Evolutionary conservation across 495 filamentous ascomycete genomes (phyloP).

Genomic region (Daldinia bambusicola): DNA sequence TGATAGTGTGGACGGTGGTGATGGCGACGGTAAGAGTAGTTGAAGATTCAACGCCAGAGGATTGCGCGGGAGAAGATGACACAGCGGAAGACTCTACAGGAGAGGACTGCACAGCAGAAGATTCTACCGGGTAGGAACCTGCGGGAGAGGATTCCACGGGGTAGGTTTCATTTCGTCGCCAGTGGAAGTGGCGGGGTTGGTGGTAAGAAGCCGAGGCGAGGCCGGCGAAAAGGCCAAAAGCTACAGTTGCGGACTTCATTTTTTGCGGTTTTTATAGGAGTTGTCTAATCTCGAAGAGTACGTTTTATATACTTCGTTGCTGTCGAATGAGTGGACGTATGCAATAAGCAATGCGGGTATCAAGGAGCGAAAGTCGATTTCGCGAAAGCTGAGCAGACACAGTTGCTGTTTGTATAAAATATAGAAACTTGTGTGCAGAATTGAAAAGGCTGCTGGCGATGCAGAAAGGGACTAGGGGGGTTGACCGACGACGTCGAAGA

Average conservation of each 20-base stretch:
- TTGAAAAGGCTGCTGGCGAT: constrained; percentile 46
- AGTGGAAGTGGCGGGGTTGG: constrained; percentile 54
- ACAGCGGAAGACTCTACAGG: constrained; percentile 36
- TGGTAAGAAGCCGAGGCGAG: constrained; percentile 54
- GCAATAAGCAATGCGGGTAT: constrained; percentile 44
- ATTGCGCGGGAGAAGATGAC: neutral
- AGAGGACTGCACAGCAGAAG: neutral
- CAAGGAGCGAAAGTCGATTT: constrained; percentile 62
- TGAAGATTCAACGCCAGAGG: constrained; percentile 25
- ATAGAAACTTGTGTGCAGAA: constrained; percentile 42
- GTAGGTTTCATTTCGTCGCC: constrained; percentile 52
- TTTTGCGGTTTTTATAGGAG: constrained; percentile 32
- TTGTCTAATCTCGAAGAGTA: constrained; percentile 44
- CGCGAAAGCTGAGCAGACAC: constrained; percentile 55
- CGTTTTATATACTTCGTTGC: constrained; percentile 37
- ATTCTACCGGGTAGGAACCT: constrained; percentile 15
- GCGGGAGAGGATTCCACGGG: neutral
- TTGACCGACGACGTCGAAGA: constrained; percentile 47
- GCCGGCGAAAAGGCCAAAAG: constrained; percentile 58
- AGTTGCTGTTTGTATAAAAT: constrained; percentile 39
- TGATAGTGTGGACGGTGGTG: constrained; percentile 69
- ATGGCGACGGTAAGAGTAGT: constrained; percentile 63
- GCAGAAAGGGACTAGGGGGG: constrained; percentile 40
- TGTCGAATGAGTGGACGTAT: constrained; percentile 50
- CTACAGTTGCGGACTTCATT: constrained; percentile 59